These are phyloP conservation scores for Serpula lacrymans DNA, from an alignment of 768 basidiomycete genomes.

Conservation along the genomic window DNA sequence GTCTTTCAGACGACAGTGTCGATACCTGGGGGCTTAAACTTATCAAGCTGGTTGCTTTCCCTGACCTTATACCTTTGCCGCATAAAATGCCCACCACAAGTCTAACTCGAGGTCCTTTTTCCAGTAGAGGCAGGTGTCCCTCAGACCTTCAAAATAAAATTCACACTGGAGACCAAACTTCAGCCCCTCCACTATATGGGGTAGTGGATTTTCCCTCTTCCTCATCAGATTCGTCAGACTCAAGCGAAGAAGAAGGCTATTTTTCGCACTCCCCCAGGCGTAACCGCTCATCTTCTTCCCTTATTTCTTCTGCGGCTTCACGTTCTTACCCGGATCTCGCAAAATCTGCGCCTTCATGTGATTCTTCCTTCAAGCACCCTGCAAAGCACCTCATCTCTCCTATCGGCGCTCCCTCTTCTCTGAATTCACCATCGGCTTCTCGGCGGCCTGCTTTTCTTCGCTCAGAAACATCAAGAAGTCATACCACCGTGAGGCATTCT, in stretches of 20 bases:
- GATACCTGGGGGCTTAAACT: slow-evolving; percentile 77
- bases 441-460: slow-evolving; percentile 8
- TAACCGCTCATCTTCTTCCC: slow-evolving; percentile 31
- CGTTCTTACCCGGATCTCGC: slow-evolving; percentile 43
- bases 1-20: slow-evolving; percentile 62
- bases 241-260: slow-evolving; percentile 45
- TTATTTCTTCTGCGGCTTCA: slow-evolving; percentile 33
- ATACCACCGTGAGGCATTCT: slow-evolving; percentile 12
- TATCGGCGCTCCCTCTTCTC: slow-evolving; percentile 29
- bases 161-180: too few species aligned
- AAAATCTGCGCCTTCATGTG: slow-evolving; percentile 22
- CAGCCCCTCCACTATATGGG: background rate
- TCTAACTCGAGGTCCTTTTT: too few species aligned
- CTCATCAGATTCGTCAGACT: slow-evolving; percentile 25
- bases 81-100: slow-evolving; percentile 12
- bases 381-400: slow-evolving; percentile 36
- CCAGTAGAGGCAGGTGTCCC: too few species aligned
- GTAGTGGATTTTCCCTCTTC: too few species aligned
- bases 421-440: slow-evolving; percentile 12
- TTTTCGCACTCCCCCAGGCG: slow-evolving; percentile 54
- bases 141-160: too few species aligned
- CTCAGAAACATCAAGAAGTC: slow-evolving; percentile 3
- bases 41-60: slow-evolving; percentile 73
- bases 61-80: slow-evolving; percentile 55
- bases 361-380: slow-evolving; percentile 33